Percentiles rank a stretch among this genome's conserved stretches.
Evolutionary conservation across 2,329 filamentous ascomycete genomes (phyloP).

Genomic region (Monilinia fructicola): DNA sequence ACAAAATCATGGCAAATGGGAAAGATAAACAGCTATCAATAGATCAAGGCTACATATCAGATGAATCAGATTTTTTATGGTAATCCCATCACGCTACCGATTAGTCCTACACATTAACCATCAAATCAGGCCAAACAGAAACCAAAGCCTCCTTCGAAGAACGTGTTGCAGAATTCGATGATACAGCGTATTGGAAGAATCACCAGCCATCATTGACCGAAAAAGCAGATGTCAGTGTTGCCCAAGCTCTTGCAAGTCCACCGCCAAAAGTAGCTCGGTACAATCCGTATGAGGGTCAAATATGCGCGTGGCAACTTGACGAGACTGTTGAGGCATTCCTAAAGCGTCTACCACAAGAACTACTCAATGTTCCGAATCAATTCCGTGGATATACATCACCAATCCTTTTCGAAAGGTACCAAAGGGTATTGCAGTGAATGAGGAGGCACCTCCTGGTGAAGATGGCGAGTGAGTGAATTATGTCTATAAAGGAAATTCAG

Average conservation of each 20-base stretch:
- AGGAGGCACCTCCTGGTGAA: conserved; percentile 35
- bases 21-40: conserved; percentile 8
- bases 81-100: conserved; percentile 34
- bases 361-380: conserved; percentile 46
- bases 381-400: conserved; percentile 71
- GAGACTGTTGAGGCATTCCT: conserved; percentile 68
- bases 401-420: conserved; percentile 54
- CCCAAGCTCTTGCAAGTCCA: conserved; percentile 24
- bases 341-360: conserved; percentile 62
- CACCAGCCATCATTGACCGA: conserved; percentile 41
- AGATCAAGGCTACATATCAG: conserved; percentile 34
- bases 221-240: conserved; percentile 38
- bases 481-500: neutral
- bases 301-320: conserved; percentile 58
- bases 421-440: conserved; percentile 31
- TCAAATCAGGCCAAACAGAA: conserved; percentile 53
- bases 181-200: conserved; percentile 50
- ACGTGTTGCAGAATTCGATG: conserved; percentile 53
- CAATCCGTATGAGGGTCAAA: conserved; percentile 58
- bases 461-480: conserved; percentile 25
- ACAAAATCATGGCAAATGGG: conserved; percentile 27
- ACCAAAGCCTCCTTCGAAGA: conserved; percentile 49
- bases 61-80: conserved; percentile 60
- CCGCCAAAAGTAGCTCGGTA: conserved; percentile 42
- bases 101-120: conserved; percentile 25